phyloP scores from a whole-genome alignment of 768 basidiomycete genomes.

The Clitopilus hobsonii region DNA sequence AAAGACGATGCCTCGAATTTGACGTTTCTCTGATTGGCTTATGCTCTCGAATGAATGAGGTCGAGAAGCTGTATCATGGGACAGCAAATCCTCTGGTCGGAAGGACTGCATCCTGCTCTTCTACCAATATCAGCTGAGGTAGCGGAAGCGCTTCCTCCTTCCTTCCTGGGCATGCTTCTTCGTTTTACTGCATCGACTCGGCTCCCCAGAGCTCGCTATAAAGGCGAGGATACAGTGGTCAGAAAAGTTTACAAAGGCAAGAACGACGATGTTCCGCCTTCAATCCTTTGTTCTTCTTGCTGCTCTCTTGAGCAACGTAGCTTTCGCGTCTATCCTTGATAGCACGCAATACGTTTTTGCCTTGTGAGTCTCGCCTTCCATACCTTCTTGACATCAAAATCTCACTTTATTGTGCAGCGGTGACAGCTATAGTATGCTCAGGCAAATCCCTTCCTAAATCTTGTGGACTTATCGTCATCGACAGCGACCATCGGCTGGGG shows the following conservation, averaged over 20 bases:
- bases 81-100: no score
- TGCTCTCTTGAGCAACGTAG: background rate
- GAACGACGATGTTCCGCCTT: background rate
- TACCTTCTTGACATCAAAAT: background rate
- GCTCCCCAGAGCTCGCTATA: background rate
- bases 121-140: no score
- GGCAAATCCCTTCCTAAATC: no score
- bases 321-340: conserved; percentile 7
- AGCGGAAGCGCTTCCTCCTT: background rate
- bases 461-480: no score
- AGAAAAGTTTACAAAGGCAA: background rate
- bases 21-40: no score
- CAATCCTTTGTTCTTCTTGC: background rate
- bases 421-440: conserved; percentile 13
- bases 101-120: no score
- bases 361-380: conserved; percentile 8
- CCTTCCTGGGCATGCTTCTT: background rate
- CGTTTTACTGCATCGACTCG: background rate
- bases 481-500: conserved; percentile 16
- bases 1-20: no score
- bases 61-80: background rate
- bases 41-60: no score
- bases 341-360: conserved; percentile 10
- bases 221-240: background rate
- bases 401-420: conserved; percentile 5